A percentile compares a stretch with the other conserved stretches of the same genome.
Evolutionary conservation across 371 early-diverging fungal genomes (phyloP).

Genomic region (Apophysomyces trapeziformis): DNA sequence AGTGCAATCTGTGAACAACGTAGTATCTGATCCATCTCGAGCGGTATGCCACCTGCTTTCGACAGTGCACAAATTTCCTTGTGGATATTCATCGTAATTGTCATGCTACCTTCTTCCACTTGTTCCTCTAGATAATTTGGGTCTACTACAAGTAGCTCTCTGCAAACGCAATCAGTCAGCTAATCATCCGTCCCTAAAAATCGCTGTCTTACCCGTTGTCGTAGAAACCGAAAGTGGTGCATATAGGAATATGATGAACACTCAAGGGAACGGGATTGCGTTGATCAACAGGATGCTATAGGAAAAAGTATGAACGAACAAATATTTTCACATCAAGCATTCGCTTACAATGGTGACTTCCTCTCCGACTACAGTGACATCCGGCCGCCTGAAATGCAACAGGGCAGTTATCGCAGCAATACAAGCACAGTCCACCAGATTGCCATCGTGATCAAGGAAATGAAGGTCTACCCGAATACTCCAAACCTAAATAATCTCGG

Average conservation of each 20-base stretch:
- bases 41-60: constrained; percentile 90
- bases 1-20: constrained; percentile 79
- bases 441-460: constrained; percentile 93
- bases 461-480: constrained; percentile 87
- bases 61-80: constrained; percentile 89
- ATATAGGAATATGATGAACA: constrained; percentile 94
- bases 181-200: no score
- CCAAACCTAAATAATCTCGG: constrained; percentile 76
- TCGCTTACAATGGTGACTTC: constrained; percentile 81
- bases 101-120: constrained; percentile 79
- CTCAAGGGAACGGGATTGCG: constrained; percentile 91
- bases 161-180: constrained; percentile 21
- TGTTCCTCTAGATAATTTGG: constrained; percentile 87
- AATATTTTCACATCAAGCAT: constrained; percentile 24
- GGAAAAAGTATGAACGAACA: neutral
- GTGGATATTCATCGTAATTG: constrained; percentile 88
- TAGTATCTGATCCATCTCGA: constrained; percentile 71
- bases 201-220: constrained; percentile 71
- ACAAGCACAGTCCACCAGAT: constrained; percentile 88
- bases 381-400: constrained; percentile 90
- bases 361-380: constrained; percentile 90
- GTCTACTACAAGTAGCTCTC: constrained; percentile 82
- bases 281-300: constrained; percentile 85
- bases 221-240: constrained; percentile 90
- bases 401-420: constrained; percentile 92